Evolutionary conservation across 2,329 filamentous ascomycete species (phyloP).

Genomic region (Cryphonectria japonica): DNA sequence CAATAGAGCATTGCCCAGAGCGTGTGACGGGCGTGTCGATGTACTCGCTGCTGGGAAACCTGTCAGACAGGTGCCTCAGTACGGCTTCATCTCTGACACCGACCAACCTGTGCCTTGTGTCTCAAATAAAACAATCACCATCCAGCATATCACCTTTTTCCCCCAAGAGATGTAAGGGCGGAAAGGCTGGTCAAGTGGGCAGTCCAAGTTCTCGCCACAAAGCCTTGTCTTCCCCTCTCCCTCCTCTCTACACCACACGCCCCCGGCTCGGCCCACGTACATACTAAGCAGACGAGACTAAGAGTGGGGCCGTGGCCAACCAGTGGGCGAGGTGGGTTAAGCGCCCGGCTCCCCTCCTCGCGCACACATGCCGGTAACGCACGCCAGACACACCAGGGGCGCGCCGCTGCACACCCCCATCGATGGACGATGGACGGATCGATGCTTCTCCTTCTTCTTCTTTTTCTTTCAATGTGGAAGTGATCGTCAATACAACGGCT

Average conservation of each 20-base stretch:
- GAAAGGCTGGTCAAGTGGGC: background rate
- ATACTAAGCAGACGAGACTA: background rate
- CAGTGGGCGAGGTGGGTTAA: slow-evolving; percentile 25
- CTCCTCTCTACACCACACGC: background rate
- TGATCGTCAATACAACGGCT: background rate
- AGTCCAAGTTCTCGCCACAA: background rate
- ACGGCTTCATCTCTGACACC: background rate
- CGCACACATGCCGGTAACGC: slow-evolving; percentile 13
- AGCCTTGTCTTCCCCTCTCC: background rate
- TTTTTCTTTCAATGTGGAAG: background rate
- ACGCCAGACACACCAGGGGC: background rate
- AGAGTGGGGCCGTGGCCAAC: background rate
- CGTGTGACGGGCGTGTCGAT: background rate
- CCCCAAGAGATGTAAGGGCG: background rate
- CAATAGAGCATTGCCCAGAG: slow-evolving; percentile 10
- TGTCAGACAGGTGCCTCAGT: background rate
- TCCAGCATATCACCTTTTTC: background rate
- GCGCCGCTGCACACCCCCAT: background rate
- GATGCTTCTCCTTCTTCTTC: background rate
- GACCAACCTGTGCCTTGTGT: background rate
- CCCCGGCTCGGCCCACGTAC: slow-evolving; percentile 8
- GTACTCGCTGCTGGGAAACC: background rate
- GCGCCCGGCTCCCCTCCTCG: slow-evolving; percentile 11
- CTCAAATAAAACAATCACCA: background rate
- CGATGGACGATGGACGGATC: background rate